These are phyloP conservation scores for Mucor saturninus DNA, from an alignment of 371 early-diverging fungal genomes.

Conservation along the genomic window DNA sequence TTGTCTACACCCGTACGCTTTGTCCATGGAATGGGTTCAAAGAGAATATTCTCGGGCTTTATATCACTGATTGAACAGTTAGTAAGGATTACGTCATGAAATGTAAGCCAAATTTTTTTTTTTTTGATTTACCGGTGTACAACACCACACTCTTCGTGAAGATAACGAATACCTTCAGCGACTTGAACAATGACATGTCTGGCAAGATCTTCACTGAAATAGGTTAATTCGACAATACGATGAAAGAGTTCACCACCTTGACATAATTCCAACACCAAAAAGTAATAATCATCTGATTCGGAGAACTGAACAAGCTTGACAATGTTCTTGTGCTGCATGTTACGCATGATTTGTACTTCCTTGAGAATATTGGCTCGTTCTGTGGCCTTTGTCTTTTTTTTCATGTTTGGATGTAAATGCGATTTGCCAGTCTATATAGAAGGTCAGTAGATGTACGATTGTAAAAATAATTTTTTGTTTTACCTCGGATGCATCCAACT, in stretches of 20 bases:
- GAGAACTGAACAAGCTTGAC: slow-evolving; percentile 73
- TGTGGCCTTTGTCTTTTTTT: slow-evolving; percentile 47
- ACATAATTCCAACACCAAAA: slow-evolving; percentile 84
- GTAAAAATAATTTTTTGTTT: neutral
- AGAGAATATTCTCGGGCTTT: slow-evolving; percentile 89
- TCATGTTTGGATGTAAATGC: slow-evolving; percentile 49
- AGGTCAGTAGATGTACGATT: neutral
- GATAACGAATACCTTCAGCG: slow-evolving; percentile 85
- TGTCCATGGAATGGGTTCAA: slow-evolving; percentile 59
- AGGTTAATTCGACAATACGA: slow-evolving; percentile 80
- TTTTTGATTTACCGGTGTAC: slow-evolving; percentile 69
- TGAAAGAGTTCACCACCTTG: slow-evolving; percentile 90
- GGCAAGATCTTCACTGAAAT: slow-evolving; percentile 77
- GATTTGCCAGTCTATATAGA: slow-evolving; percentile 35
- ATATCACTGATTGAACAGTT: slow-evolving; percentile 57
- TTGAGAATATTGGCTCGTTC: slow-evolving; percentile 78
- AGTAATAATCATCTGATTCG: slow-evolving; percentile 71
- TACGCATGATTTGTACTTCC: slow-evolving; percentile 88
- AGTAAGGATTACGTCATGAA: neutral
- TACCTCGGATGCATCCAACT: slow-evolving; percentile 63
- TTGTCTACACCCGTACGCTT: slow-evolving; percentile 20
- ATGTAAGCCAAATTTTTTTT: neutral
- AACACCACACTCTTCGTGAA: slow-evolving; percentile 88
- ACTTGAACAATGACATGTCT: slow-evolving; percentile 90
- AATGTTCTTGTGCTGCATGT: slow-evolving; percentile 81